These are phyloP conservation scores for Peronospora farinosa DNA, from an alignment of 352 stramenopile species.

Conservation along the genomic window DNA sequence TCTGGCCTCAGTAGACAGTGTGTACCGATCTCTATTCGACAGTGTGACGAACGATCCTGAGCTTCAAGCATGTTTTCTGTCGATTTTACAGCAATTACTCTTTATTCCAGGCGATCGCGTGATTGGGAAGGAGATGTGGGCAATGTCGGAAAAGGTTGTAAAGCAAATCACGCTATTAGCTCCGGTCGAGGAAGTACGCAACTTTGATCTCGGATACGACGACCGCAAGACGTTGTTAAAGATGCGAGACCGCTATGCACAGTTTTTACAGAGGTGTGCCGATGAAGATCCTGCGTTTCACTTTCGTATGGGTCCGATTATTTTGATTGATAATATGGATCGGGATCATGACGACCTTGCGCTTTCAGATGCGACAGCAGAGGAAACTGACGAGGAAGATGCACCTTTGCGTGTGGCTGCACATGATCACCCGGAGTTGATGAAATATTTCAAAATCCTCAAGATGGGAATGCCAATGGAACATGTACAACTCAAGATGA, in stretches of 20 bases:
- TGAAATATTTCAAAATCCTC: constrained; percentile 79
- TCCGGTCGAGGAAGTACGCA: constrained; percentile 74
- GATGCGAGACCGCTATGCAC: constrained; percentile 69
- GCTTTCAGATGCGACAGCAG: constrained; percentile 46
- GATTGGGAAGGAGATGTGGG: constrained; percentile 85
- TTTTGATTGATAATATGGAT: constrained; percentile 68
- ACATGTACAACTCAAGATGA: constrained; percentile 69
- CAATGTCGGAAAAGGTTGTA: constrained; percentile 65
- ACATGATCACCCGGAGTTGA: constrained; percentile 56
- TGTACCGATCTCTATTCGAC: constrained; percentile 54
- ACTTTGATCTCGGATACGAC: constrained; percentile 74
- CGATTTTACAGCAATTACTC: constrained; percentile 78
- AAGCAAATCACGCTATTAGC: constrained; percentile 72
- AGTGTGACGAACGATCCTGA: constrained; percentile 56
- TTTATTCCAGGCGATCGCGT: constrained; percentile 77
- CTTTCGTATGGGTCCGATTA: constrained; percentile 66
- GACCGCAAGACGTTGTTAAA: constrained; percentile 72
- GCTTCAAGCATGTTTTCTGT: constrained; percentile 64
- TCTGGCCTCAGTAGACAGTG: constrained; percentile 58
- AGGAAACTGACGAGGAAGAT: constrained; percentile 68
- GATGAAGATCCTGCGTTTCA: constrained; percentile 63
- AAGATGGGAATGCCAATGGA: constrained; percentile 71
- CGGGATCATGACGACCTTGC: constrained; percentile 49
- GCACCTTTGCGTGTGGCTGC: constrained; percentile 28
- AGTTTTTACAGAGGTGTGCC: constrained; percentile 62